Evolutionary conservation across 148 eudicot species (phyloP).

Genomic region (Euryodendron excelsum): DNA sequence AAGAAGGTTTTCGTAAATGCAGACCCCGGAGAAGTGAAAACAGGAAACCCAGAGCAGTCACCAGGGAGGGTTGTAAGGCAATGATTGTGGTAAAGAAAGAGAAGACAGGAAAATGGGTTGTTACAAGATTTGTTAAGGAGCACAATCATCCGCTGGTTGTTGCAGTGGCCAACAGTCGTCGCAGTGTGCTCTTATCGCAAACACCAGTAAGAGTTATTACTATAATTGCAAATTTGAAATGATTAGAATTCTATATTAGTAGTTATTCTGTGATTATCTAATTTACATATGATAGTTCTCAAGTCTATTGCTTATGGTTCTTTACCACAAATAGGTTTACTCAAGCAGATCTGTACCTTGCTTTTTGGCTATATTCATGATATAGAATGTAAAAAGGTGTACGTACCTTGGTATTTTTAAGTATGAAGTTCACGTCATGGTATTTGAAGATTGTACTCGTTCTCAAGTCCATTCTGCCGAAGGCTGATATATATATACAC

Average conservation of each 20-base stretch:
- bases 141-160: conserved; percentile 40
- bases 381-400: not conserved
- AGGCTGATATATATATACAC: not conserved
- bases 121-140: conserved; percentile 33
- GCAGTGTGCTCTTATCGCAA: conserved; percentile 25
- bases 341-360: too few species aligned
- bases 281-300: not conserved
- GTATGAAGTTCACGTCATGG: not conserved
- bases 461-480: not conserved
- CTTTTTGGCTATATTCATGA: not conserved
- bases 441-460: not conserved
- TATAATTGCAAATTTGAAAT: not conserved
- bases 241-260: not conserved
- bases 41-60: conserved; percentile 34
- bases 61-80: conserved; percentile 48
- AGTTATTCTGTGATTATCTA: not conserved
- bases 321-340: not conserved
- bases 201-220: conserved; percentile 25
- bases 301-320: not conserved
- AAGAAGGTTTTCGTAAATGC: conserved; percentile 37
- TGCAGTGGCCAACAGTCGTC: conserved; percentile 23
- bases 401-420: not conserved
- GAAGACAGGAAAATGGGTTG: conserved; percentile 41
- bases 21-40: conserved; percentile 31
- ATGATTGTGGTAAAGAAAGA: conserved; percentile 39